Base-by-base conservation (phyloP, 2,329 filamentous ascomycete species). In the Aspergillus piperis region DNA sequence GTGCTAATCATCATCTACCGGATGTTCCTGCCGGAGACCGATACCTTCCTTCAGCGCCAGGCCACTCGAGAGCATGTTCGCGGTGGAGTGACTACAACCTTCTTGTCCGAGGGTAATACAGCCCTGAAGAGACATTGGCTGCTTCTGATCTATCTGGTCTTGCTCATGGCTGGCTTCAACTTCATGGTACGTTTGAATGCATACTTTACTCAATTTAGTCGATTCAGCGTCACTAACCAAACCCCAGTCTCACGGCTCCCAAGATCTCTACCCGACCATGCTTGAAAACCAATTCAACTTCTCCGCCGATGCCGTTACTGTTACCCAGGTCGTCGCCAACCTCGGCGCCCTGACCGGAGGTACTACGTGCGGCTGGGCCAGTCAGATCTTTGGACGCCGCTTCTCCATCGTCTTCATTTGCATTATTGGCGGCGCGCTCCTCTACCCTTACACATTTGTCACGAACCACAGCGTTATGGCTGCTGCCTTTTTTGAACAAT, bases 101-200 rank as follows among this genome's bases (percentile, higher is more conserved):
- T 96, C 72, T 57, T 94, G 25, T 78, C 83, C 0, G 91, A 96
- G 76, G 91, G 90, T 62, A 90, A 90, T 68, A 85, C 93, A 0
- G 92, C 91, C 0, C 71, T 96, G 30, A 88, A 86, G 75, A 84
- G 86, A 10, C 91, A 96, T 75, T 96, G 92, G 92, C 65, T 91
- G 13, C 76, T 96, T 2, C 81, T 96, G 58, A 80, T 87, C 38
- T 96, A 96, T 77, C 81, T 96, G 59, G 90, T 96, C 6, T 80
- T 96, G 19, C 81, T 96, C 41, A 96, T 96, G 91, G 89, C 91
- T 1, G 91, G 91, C 3, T 95, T 96, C 81, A 96, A 96, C 78
- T 96, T 95, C 72, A 92, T 95, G 90, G 78, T 81, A 66, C 59
- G 71, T 64, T 27, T 44, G 13, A 7, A 10, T 47, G 50, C 11